Evolutionary conservation across 2,329 filamentous ascomycete species (phyloP).

Genomic region (Laburnicola sp.): DNA sequence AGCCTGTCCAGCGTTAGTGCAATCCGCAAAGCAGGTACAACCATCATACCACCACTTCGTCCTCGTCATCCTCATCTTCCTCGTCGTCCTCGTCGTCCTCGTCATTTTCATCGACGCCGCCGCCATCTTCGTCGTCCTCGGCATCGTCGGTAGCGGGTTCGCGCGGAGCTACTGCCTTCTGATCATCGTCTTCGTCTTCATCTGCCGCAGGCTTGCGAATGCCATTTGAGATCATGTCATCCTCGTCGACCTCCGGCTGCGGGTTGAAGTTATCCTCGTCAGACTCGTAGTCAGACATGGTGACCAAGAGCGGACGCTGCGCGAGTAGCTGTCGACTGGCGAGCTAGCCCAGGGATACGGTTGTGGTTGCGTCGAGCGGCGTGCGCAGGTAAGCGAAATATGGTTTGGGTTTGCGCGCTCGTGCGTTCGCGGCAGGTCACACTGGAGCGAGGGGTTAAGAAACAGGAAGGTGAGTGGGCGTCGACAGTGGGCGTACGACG

Average conservation of each 20-base stretch:
- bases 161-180: background rate
- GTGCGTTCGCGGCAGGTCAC: background rate
- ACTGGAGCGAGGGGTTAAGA: background rate
- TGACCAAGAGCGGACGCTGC: background rate
- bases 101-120: background rate
- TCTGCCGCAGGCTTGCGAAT: background rate
- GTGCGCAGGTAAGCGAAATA: background rate
- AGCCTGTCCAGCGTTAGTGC: constrained; percentile 1
- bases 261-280: constrained; percentile 7
- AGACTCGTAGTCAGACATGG: constrained; percentile 6
- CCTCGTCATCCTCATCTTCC: constrained; percentile 2
- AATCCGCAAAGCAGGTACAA: background rate
- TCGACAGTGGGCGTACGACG: background rate
- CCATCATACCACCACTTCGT: constrained; percentile 6
- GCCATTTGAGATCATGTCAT: background rate
- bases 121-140: constrained; percentile 1
- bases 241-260: constrained; percentile 7
- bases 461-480: background rate
- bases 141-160: background rate
- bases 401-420: background rate
- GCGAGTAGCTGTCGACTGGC: background rate
- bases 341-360: background rate
- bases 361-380: background rate
- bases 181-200: constrained; percentile 2
- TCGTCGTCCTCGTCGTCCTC: constrained; percentile 2